Evolutionary conservation across 202 grass and related monocot genomes (phyloP), one percentile per base, ranked within the genome.

Genomic region (Schoenoplectus triqueter): DNA sequence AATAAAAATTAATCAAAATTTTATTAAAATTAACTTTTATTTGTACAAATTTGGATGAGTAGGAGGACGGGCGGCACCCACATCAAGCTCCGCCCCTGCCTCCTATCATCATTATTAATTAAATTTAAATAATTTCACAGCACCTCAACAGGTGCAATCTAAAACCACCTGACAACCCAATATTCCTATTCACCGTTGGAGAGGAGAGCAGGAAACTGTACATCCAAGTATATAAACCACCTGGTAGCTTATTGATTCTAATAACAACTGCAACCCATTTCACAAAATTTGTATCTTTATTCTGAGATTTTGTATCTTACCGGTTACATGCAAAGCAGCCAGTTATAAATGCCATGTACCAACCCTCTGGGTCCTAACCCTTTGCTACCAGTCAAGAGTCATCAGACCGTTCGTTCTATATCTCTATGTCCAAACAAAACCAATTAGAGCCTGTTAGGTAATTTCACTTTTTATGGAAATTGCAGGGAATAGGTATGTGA

Each of bases 341-440:
- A 52, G 50, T 76, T 56, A 76, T 47, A 71, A n/a, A 72, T 49
- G 45, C 19, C 68, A 76, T 76, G 10, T 76, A 76, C 10, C 50
- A 76, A 5, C 47, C 18, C 70, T 9, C 0, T 2, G 71, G 31
- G 49, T 13, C 4, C 71, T 54, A 31, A 52, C 47, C 71, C 51
- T 54, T 22, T 56, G 73, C 56, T 76, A 40, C 73, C 73, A 76
- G 73, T 3, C 2, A 56, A 11, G 31, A 59, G 56, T 59, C 56
- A 59, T 59, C 56, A 0, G 2, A 7, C 73, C 73, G 31, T 76
- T 55, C 31, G 31, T 20, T 15, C 7, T 76, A 10, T 76, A 31
- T 31, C 31, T 31, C 31, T 31, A 31, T 31, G 31, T 31, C 31
- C 31, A 31, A 31, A 31, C 31, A 31, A 31, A 31, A 31, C 31